Base-by-base conservation (phyloP, 2,329 filamentous ascomycete genomes). In the Ascochyta clinopodiicola region DNA sequence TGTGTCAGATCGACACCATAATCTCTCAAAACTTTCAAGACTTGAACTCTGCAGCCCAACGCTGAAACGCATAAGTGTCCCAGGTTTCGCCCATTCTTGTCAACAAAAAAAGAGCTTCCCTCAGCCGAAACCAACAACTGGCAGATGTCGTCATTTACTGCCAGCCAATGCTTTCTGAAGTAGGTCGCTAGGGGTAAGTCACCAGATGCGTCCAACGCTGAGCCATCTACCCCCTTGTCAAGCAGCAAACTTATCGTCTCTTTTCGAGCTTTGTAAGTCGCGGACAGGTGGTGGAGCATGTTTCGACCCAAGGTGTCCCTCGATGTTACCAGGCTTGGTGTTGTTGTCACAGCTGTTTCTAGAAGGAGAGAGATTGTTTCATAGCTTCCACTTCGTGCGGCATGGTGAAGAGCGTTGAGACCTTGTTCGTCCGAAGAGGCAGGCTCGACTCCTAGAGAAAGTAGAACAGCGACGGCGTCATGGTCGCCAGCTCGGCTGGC, bases 331-430 rank as follows among this genome's bases (percentile, higher is more conserved):
- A 42, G 39, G 25, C 39, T 42, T 42, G 39, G 24, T 29, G 4
- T 10, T 42, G 39, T 39, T 39, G 37, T 12, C 22, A 13, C 3
- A 15, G 37, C 37, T 25, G 21, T 35, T 29, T 53, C 25, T 29
- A 56, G 52, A 39, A 59, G 37, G 25, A 53, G 13, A 10, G 21
- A 19, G 22, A 56, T 56, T 35, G 44, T 59, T 39, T 46, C 24
- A 39, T 43, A 17, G 21, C 53, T 40, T 35, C 51, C 31, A 53
- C 51, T 59, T 12, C 24, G 44, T 25, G 56, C 48, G 36, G 56
- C 51, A 35, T 59, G 36, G 35, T 59, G 56, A 50, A 59, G 52
- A 38, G 51, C 44, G 35, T 59, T 52, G 40, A 59, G 56, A 10
- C 56, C 52, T 27, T 53, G n/a, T 35, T 27, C 19, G 22, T 59